These are phyloP conservation scores for Lipomyces sp. DNA, from an alignment of 805 yeast genomes.

Conservation along the genomic window DNA sequence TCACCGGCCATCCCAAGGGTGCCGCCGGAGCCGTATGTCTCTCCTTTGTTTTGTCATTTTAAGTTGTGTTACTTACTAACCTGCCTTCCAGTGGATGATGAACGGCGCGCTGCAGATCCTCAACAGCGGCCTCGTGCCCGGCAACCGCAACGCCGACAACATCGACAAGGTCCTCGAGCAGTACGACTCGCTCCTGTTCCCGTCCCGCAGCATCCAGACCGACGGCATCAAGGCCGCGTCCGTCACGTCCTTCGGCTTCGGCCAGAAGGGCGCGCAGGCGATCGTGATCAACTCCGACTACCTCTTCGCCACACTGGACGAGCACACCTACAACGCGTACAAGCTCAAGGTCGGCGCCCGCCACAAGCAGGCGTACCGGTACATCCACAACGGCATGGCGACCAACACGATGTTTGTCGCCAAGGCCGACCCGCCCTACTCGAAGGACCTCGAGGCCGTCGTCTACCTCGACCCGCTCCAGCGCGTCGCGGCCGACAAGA, in stretches of 20 bases:
- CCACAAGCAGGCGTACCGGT: conserved; percentile 86
- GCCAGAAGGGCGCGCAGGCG: conserved; percentile 99
- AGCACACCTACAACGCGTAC: conserved; percentile 68
- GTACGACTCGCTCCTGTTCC: conserved; percentile 86
- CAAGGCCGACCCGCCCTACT: conserved; percentile 90
- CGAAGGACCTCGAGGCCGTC: conserved; percentile 78
- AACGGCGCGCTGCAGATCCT: conserved; percentile 95
- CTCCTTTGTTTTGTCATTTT: background rate
- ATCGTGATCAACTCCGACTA: conserved; percentile 89
- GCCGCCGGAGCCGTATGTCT: conserved; percentile 85
- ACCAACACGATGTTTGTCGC: conserved; percentile 88
- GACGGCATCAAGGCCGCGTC: conserved; percentile 98
- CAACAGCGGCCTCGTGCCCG: conserved; percentile 92
- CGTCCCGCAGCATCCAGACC: conserved; percentile 88
- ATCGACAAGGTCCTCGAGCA: conserved; percentile 79
- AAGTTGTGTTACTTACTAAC: background rate
- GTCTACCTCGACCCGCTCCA: conserved; percentile 97
- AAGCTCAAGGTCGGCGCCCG: conserved; percentile 68
- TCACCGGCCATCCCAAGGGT: conserved; percentile 99
- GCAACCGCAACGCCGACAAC: conserved; percentile 98
- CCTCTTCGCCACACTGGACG: conserved; percentile 77
- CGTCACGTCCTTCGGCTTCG: conserved; percentile 96
- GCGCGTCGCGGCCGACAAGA: conserved; percentile 52
- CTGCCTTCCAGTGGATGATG: conserved; percentile 74
- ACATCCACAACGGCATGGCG: conserved; percentile 92